These are phyloP conservation scores for Fraxinus pennsylvanica DNA, from an alignment of 257 asterid genomes.

Conservation along the genomic window DNA sequence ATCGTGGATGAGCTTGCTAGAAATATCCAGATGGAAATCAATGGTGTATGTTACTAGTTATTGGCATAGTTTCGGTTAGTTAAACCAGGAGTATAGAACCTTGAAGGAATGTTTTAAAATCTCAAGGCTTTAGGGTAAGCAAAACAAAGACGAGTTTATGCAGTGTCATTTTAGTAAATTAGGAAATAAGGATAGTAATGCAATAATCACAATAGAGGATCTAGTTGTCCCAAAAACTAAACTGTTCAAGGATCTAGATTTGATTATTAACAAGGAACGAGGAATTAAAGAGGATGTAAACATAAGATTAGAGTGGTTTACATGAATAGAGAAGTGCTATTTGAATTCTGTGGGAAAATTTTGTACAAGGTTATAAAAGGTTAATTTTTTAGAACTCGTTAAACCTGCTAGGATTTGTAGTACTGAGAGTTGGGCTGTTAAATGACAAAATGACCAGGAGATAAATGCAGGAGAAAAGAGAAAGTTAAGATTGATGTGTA, in stretches of 20 bases:
- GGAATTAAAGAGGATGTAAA: not conserved
- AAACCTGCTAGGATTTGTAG: not conserved
- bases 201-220: not conserved
- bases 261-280: not conserved
- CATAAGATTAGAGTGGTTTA: not conserved
- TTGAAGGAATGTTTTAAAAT: not conserved
- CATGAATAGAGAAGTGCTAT: not conserved
- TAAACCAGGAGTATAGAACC: not conserved
- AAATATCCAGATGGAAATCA: not conserved
- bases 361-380: not conserved
- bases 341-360: not conserved
- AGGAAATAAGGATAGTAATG: not conserved
- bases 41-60: not conserved
- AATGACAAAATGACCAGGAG: not conserved
- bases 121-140: not conserved
- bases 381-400: not conserved
- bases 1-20: not conserved
- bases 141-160: not conserved
- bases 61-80: not conserved
- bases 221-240: not conserved
- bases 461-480: not conserved
- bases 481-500: not conserved
- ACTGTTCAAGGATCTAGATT: not conserved
- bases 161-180: not conserved
- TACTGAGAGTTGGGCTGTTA: not conserved